phyloP scores from a whole-genome alignment of 768 basidiomycete species.

The Chalciporus piperatus region DNA sequence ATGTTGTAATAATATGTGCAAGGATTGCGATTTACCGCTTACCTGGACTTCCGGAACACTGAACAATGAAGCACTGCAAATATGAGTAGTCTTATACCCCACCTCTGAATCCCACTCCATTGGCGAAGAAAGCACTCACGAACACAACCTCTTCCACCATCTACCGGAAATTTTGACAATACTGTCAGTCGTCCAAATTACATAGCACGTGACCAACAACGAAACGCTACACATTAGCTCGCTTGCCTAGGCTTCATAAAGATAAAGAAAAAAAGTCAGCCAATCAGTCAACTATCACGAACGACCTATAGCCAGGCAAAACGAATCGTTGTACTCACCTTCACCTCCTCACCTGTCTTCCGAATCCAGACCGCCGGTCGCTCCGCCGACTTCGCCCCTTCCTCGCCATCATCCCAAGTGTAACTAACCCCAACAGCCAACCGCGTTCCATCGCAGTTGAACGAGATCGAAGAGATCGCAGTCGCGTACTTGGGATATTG shows the following conservation, averaged over 20 bases:
- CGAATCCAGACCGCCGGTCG: constrained; percentile 60
- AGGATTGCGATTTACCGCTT: too few species aligned
- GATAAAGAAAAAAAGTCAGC: neutral
- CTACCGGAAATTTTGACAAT: too few species aligned
- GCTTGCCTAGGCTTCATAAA: constrained; percentile 22
- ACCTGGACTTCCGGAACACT: too few species aligned
- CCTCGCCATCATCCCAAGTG: constrained; percentile 87
- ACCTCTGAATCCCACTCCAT: too few species aligned
- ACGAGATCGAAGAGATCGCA: constrained; percentile 75
- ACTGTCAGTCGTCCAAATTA: neutral
- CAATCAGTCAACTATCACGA: constrained; percentile 1
- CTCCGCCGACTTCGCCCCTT: constrained; percentile 62
- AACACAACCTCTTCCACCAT: too few species aligned
- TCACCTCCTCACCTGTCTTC: constrained; percentile 73
- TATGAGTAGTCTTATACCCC: too few species aligned
- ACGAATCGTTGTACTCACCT: constrained; percentile 40
- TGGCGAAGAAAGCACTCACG: too few species aligned
- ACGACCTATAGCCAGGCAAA: neutral
- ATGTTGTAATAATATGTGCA: too few species aligned
- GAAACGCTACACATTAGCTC: constrained; percentile 3
- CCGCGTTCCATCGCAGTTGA: constrained; percentile 79
- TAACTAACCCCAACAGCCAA: constrained; percentile 85
- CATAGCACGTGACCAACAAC: neutral
- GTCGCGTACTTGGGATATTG: constrained; percentile 81
- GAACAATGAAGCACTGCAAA: too few species aligned